Evolutionary conservation across 2,329 filamentous ascomycete genomes (phyloP).

Genomic region (Monilinia fructigena): DNA sequence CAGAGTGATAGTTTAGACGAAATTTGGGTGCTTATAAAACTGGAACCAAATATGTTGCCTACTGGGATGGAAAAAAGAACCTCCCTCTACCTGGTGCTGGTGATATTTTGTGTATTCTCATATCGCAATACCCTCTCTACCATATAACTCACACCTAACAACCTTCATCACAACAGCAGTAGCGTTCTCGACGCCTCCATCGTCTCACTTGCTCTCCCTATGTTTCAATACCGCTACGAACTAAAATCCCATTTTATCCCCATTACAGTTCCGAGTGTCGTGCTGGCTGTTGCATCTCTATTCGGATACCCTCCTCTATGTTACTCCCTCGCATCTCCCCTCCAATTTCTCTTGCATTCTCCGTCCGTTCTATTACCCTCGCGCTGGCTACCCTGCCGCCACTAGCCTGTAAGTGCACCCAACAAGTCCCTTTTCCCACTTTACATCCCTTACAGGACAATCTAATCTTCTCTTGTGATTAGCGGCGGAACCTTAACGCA

Average conservation of each 20-base stretch:
- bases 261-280: slow-evolving; percentile 54
- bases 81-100: slow-evolving; percentile 51
- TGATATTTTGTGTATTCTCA: slow-evolving; percentile 48
- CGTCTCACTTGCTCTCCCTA: slow-evolving; percentile 58
- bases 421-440: no score
- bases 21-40: slow-evolving; percentile 51
- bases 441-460: background rate
- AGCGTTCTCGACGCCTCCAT: slow-evolving; percentile 58
- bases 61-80: slow-evolving; percentile 46
- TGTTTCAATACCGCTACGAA: slow-evolving; percentile 60
- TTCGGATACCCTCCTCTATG: slow-evolving; percentile 58
- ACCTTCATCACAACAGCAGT: slow-evolving; percentile 28
- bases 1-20: slow-evolving; percentile 43
- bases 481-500: slow-evolving; percentile 43
- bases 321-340: slow-evolving; percentile 53
- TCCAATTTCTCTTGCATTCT: slow-evolving; percentile 53
- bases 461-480: background rate
- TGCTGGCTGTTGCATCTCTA: slow-evolving; percentile 52
- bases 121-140: background rate
- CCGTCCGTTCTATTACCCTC: slow-evolving; percentile 56
- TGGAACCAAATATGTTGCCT: slow-evolving; percentile 51
- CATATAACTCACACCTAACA: background rate
- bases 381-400: slow-evolving; percentile 57
- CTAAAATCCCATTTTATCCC: slow-evolving; percentile 52
- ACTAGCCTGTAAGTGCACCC: slow-evolving; percentile 54